Evolutionary conservation across 345 rosid genomes (phyloP).

Genomic region (Pseudoturritis turrita): DNA sequence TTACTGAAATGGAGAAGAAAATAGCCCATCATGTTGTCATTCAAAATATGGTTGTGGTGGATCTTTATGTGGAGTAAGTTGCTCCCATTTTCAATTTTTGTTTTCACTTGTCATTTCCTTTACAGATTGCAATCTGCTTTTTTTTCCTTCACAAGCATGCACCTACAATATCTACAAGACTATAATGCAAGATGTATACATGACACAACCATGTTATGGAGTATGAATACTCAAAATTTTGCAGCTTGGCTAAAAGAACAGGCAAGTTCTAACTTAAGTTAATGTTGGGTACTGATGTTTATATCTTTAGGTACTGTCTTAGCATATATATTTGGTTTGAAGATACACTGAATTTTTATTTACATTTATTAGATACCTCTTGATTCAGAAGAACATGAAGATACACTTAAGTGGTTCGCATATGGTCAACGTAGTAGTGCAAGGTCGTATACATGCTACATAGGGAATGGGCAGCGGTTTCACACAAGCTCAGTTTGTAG

Average conservation of each 20-base stretch:
- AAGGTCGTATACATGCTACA: not conserved
- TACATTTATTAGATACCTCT: no score
- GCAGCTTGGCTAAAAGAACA: not conserved
- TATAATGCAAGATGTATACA: not conserved
- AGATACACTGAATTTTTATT: no score
- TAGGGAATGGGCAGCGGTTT: not conserved
- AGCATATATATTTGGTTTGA: no score
- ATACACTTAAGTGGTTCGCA: not conserved
- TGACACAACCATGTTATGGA: not conserved
- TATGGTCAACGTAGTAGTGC: not conserved
- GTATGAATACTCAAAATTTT: not conserved
- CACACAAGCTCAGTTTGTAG: not conserved
- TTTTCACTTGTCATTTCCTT: not conserved
- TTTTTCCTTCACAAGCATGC: not conserved
- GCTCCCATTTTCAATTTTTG: no score
- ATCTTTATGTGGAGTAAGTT: constrained; percentile 2
- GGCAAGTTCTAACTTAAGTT: not conserved
- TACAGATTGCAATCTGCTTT: not conserved
- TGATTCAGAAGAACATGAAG: no score
- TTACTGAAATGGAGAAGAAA: not conserved
- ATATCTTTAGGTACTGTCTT: no score
- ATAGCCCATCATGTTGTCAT: not conserved
- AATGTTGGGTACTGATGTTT: no score
- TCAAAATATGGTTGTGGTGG: not conserved
- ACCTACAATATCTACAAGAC: not conserved